These are phyloP conservation scores for Spathaspora girioi DNA, from an alignment of 805 yeast genomes.

Conservation along the genomic window DNA sequence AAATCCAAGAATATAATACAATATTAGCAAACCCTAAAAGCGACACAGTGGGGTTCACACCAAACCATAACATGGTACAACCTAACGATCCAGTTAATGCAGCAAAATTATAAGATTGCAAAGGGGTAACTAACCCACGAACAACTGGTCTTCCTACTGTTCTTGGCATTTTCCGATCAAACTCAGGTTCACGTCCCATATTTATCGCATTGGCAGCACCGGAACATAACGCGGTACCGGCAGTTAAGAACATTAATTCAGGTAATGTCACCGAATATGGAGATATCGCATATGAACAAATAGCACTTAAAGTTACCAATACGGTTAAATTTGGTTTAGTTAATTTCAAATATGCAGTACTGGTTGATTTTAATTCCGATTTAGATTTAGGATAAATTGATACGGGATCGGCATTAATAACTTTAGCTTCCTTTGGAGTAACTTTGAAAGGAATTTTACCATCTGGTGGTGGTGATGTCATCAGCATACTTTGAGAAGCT, in stretches of 20 bases:
- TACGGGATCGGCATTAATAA: not conserved
- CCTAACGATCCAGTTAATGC: conserved; percentile 71
- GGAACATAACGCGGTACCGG: conserved; percentile 84
- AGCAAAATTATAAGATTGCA: conserved; percentile 81
- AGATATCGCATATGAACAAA: conserved; percentile 89
- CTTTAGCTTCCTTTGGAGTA: conserved; percentile 28
- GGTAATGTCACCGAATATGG: conserved; percentile 76
- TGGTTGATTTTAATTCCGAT: conserved; percentile 25
- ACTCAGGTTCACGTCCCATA: conserved; percentile 94
- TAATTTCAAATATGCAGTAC: conserved; percentile 64
- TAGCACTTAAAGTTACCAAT: conserved; percentile 84
- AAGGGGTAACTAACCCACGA: conserved; percentile 68
- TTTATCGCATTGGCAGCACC: conserved; percentile 96
- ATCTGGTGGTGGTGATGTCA: conserved; percentile 16
- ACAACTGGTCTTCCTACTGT: conserved; percentile 91
- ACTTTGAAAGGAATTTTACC: conserved; percentile 56
- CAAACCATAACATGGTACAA: conserved; percentile 59
- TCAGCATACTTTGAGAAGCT: conserved; percentile 15
- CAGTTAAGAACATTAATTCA: conserved; percentile 67
- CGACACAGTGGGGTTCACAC: conserved; percentile 87
- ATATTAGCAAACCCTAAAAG: conserved; percentile 77
- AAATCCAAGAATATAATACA: conserved; percentile 80
- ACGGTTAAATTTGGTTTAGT: conserved; percentile 88
- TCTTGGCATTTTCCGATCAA: conserved; percentile 81
- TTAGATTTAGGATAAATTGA: conserved; percentile 7